Evolutionary conservation across 2,329 filamentous ascomycete genomes (phyloP).

Genomic region (Aspergillus carbonarius): DNA sequence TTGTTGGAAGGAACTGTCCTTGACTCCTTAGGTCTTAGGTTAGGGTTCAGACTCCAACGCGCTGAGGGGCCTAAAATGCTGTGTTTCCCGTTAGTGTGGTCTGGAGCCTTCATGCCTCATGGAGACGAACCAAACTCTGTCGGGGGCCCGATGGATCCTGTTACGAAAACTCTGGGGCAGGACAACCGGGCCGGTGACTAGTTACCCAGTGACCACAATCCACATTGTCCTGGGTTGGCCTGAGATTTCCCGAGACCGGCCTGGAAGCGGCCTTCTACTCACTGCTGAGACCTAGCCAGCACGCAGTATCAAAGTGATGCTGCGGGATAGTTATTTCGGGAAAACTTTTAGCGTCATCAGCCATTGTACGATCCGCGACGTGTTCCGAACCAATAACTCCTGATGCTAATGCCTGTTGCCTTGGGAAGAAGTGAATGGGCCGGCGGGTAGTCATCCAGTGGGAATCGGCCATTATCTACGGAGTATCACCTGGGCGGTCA

Average conservation of each 20-base stretch:
- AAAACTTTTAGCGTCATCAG: conserved; percentile 1
- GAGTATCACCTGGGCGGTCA: no score
- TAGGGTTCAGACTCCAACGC: conserved; percentile 12
- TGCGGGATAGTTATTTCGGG: conserved; percentile 2
- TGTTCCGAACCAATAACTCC: not conserved
- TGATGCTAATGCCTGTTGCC: conserved; percentile 2
- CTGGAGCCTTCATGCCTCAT: conserved; percentile 24
- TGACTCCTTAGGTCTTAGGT: conserved; percentile 7
- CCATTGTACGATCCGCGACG: not conserved
- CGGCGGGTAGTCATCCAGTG: not conserved
- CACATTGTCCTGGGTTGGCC: conserved; percentile 1
- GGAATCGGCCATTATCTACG: not conserved
- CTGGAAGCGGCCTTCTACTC: not conserved
- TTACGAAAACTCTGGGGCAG: conserved; percentile 26
- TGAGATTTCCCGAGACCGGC: conserved; percentile 11
- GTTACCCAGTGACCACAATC: not conserved
- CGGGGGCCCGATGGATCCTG: conserved; percentile 17
- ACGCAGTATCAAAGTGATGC: not conserved
- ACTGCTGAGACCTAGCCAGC: not conserved
- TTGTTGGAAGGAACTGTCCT: not conserved
- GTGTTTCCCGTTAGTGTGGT: not conserved
- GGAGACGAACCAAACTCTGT: conserved; percentile 13
- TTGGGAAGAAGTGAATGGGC: not conserved
- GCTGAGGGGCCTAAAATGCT: not conserved
- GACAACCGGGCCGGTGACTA: conserved; percentile 17